phyloP scores from a whole-genome alignment of 768 basidiomycete species.

The Boletus coccyginus region DNA sequence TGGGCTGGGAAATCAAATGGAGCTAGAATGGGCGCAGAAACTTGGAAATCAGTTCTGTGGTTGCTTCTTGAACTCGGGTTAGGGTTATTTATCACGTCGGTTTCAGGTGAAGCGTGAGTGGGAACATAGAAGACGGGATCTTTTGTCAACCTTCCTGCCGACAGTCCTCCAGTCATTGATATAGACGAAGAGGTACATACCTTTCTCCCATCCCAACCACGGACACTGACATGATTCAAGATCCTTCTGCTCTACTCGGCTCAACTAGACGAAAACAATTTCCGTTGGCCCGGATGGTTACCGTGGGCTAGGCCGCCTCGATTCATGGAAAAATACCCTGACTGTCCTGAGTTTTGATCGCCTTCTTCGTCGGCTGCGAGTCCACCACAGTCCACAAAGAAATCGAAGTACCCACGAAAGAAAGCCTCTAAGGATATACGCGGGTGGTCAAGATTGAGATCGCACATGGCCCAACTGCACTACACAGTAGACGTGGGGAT shows the following conservation, averaged over 20 bases:
- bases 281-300: constrained; percentile 36
- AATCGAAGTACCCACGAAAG: constrained; percentile 13
- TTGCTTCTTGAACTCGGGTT: not conserved
- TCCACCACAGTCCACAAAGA: not conserved
- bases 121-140: constrained; percentile 2
- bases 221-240: constrained; percentile 16
- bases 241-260: constrained; percentile 41
- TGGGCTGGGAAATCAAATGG: not conserved
- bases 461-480: constrained; percentile 71
- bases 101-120: too few relatives aligned
- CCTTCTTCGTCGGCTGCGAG: constrained; percentile 1
- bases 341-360: constrained; percentile 46
- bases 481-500: constrained; percentile 73
- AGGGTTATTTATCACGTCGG: not conserved
- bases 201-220: not conserved
- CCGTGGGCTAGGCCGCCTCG: constrained; percentile 62
- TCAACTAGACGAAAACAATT: constrained; percentile 21
- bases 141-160: constrained; percentile 36
- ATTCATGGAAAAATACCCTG: constrained; percentile 58
- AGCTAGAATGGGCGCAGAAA: too few relatives aligned
- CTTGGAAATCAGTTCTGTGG: too few relatives aligned
- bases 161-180: constrained; percentile 49
- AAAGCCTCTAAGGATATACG: constrained; percentile 28
- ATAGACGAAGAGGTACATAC: constrained; percentile 69
- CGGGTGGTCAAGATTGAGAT: constrained; percentile 50